Conservation (phyloP, 257 asterid genomes). For the Solanum pinnatisectum region DNA sequence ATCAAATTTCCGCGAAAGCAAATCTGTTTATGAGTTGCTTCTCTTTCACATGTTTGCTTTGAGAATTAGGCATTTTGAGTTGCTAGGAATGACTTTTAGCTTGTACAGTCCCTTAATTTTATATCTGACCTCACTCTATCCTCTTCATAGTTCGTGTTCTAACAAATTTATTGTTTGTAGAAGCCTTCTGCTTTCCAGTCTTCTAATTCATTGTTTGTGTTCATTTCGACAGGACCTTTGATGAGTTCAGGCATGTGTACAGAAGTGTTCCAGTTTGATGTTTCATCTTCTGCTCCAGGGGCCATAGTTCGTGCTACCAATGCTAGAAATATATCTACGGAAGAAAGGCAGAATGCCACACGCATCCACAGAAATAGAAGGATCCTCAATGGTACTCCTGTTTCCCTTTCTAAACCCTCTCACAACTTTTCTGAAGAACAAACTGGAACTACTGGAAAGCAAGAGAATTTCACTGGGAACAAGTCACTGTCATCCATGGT, state of each 20-base stretch:
- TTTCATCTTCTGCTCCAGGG: slow-evolving; percentile 56
- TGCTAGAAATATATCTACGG: slow-evolving; percentile 38
- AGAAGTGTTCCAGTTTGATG: slow-evolving; percentile 94
- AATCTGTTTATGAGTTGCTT: background rate
- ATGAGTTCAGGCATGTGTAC: slow-evolving; percentile 90
- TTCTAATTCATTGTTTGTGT: background rate
- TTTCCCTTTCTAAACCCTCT: slow-evolving; percentile 40
- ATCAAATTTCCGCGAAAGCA: background rate
- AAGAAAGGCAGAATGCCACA: slow-evolving; percentile 34
- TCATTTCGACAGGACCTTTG: slow-evolving; percentile 67
- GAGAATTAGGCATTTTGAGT: background rate
- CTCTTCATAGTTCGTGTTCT: background rate
- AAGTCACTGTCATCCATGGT: slow-evolving; percentile 66
- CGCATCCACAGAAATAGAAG: slow-evolving; percentile 52
- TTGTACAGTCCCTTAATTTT: background rate
- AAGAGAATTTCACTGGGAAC: slow-evolving; percentile 33
- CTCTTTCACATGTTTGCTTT: background rate
- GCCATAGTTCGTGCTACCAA: slow-evolving; percentile 59
- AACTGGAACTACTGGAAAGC: slow-evolving; percentile 21
- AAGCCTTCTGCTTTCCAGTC: background rate
- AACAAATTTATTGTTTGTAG: background rate
- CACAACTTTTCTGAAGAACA: slow-evolving; percentile 52
- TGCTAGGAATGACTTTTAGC: background rate
- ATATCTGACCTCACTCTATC: background rate
- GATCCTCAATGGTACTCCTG: slow-evolving; percentile 49